Conservation (phyloP, 352 stramenopile species). For the Pythium sukuiense region DNA sequence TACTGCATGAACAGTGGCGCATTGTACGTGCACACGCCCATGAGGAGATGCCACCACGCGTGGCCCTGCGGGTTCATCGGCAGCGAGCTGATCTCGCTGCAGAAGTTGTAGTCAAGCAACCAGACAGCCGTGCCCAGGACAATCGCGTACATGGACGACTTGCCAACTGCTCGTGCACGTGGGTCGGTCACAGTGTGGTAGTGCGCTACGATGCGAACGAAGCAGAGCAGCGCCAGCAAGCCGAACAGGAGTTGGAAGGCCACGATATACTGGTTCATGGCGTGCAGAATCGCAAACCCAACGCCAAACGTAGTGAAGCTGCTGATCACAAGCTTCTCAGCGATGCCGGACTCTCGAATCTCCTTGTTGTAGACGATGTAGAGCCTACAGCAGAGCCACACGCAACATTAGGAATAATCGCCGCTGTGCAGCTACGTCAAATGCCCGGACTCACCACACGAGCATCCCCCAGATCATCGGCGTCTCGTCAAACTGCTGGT, state of each 20-base stretch:
- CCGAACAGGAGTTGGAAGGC: slow-evolving; percentile 74
- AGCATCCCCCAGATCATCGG: slow-evolving; percentile 86
- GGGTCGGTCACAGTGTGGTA: slow-evolving; percentile 52
- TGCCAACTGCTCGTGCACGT: slow-evolving; percentile 46
- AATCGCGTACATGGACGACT: slow-evolving; percentile 55
- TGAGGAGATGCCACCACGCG: slow-evolving; percentile 86
- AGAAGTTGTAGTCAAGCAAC: slow-evolving; percentile 79
- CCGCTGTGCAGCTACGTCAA: background rate
- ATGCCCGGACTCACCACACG: slow-evolving; percentile 38
- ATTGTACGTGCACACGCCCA: slow-evolving; percentile 73
- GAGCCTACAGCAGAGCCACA: slow-evolving; percentile 34
- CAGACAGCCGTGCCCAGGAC: slow-evolving; percentile 65
- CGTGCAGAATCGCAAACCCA: slow-evolving; percentile 65
- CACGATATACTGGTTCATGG: slow-evolving; percentile 73
- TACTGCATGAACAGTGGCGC: slow-evolving; percentile 85
- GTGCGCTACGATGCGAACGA: slow-evolving; percentile 46
- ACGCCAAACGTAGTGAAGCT: slow-evolving; percentile 49
- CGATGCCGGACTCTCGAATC: slow-evolving; percentile 46
- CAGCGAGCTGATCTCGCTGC: slow-evolving; percentile 46
- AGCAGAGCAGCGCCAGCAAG: slow-evolving; percentile 44
- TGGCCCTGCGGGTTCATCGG: slow-evolving; percentile 74
- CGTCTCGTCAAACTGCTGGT: slow-evolving; percentile 83
- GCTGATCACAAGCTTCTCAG: slow-evolving; percentile 39
- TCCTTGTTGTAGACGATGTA: slow-evolving; percentile 81
- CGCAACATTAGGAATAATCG: background rate